Evolutionary conservation across 2,329 filamentous ascomycete genomes (phyloP).

Genomic region (Tricladium varicosporioides): DNA sequence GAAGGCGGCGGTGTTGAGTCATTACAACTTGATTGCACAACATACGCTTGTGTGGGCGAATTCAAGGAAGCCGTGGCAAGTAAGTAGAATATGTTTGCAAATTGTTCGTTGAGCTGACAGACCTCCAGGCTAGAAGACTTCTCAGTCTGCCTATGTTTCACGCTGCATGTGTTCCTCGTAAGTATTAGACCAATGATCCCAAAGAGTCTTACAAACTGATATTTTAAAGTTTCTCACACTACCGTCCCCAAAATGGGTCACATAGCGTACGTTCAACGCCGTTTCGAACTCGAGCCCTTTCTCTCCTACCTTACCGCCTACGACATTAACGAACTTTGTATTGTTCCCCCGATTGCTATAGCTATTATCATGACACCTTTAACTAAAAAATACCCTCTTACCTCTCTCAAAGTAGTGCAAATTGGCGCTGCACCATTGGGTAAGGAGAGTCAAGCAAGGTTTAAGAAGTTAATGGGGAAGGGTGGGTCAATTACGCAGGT

Average conservation of each 20-base stretch:
- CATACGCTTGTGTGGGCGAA: constrained; percentile 48
- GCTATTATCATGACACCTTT: constrained; percentile 44
- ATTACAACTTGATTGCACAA: constrained; percentile 37
- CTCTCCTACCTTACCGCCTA: constrained; percentile 65
- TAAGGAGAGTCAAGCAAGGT: constrained; percentile 38
- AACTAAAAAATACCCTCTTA: constrained; percentile 44
- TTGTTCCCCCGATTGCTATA: constrained; percentile 76
- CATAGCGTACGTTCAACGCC: constrained; percentile 57
- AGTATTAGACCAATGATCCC: background rate
- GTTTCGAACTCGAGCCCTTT: constrained; percentile 73
- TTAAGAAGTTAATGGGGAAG: constrained; percentile 40
- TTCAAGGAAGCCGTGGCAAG: constrained; percentile 46
- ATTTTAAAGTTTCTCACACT: constrained; percentile 67
- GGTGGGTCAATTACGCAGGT: constrained; percentile 45
- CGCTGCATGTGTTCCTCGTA: constrained; percentile 67
- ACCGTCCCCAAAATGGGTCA: constrained; percentile 33
- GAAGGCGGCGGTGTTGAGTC: constrained; percentile 40
- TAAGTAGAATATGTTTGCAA: constrained; percentile 56
- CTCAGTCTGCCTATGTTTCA: constrained; percentile 54
- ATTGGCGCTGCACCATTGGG: constrained; percentile 50
- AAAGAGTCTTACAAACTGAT: background rate
- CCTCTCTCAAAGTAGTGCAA: constrained; percentile 47
- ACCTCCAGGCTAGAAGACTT: constrained; percentile 43
- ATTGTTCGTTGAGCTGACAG: background rate
- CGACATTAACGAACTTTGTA: constrained; percentile 61